phyloP scores from a whole-genome alignment of 75 land plant species.

The Selaginella tamariscina region DNA sequence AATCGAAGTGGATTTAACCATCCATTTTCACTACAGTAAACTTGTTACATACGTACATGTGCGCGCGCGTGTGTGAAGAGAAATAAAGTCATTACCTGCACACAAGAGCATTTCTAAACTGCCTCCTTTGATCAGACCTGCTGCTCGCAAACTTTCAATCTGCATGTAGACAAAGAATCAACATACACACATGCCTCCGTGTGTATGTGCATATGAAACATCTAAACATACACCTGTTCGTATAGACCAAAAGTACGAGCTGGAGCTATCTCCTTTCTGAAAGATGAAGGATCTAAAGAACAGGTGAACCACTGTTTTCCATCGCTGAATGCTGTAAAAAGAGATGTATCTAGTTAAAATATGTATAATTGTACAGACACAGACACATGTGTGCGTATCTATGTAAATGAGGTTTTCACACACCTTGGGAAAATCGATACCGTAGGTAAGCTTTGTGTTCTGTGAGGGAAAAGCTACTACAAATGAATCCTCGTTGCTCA shows the following conservation, averaged over 20 bases:
- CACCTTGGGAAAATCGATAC: slow-evolving; percentile 78
- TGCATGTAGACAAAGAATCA: slow-evolving; percentile 20
- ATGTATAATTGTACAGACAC: not conserved
- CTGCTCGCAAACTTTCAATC: slow-evolving; percentile 48
- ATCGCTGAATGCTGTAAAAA: slow-evolving; percentile 53
- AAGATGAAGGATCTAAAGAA: slow-evolving; percentile 29
- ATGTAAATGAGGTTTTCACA: not conserved
- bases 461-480: slow-evolving; percentile 61
- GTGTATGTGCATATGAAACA: not conserved
- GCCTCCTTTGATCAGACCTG: slow-evolving; percentile 84
- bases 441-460: slow-evolving; percentile 41
- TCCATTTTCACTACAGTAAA: slow-evolving; percentile 45
- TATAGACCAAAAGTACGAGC: slow-evolving; percentile 78
- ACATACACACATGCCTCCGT: too few relatives aligned
- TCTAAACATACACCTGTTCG: slow-evolving; percentile 50
- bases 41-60: not conserved
- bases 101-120: slow-evolving; percentile 67
- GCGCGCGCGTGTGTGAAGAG: not conserved
- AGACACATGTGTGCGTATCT: not conserved
- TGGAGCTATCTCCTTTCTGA: slow-evolving; percentile 50
- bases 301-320: slow-evolving; percentile 72
- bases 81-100: slow-evolving; percentile 51
- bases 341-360: not conserved
- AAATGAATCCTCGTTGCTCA: slow-evolving; percentile 41
- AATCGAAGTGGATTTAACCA: slow-evolving; percentile 96